These are phyloP conservation scores for Collariella sp. DNA, from an alignment of 495 filamentous ascomycete species.

Conservation along the genomic window DNA sequence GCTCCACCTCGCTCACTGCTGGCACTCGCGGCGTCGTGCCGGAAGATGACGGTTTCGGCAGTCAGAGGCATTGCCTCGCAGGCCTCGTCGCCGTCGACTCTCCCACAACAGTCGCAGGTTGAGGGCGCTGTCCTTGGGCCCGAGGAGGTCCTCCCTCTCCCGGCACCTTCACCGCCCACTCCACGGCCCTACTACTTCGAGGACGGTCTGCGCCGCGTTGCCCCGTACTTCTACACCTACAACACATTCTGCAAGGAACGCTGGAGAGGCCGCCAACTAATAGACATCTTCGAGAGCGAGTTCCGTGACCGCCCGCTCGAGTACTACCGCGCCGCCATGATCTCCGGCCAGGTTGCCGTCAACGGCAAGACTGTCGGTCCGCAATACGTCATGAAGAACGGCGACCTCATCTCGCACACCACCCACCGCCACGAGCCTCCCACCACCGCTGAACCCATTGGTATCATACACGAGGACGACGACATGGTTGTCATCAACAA, in stretches of 20 bases:
- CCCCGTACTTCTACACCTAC: conserved; percentile 90
- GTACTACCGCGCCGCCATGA: conserved; percentile 83
- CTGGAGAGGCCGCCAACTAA: conserved; percentile 65
- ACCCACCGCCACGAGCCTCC: conserved; percentile 94
- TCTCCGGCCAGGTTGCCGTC: conserved; percentile 61
- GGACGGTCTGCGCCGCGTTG: conserved; percentile 67
- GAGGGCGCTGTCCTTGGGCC: background rate
- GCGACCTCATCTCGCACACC: conserved; percentile 84
- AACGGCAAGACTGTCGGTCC: conserved; percentile 57
- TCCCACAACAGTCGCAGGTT: background rate
- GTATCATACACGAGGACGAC: conserved; percentile 81
- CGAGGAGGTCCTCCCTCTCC: background rate
- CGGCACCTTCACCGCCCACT: conserved; percentile 54
- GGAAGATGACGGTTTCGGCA: conserved; percentile 1
- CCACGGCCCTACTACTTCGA: conserved; percentile 71
- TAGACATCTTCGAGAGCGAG: conserved; percentile 76
- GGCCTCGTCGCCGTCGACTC: background rate
- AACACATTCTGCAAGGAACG: conserved; percentile 88
- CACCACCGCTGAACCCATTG: conserved; percentile 67
- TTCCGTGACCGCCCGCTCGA: conserved; percentile 78
- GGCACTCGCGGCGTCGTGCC: background rate
- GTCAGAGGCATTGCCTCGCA: background rate
- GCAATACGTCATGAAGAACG: conserved; percentile 36
- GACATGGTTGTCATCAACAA: conserved; percentile 94
- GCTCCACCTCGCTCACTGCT: background rate